Evolutionary conservation across 2,329 filamentous ascomycete species (phyloP), one percentile per base, ranked within the genome.

Genomic region (Aspergillus latus): DNA sequence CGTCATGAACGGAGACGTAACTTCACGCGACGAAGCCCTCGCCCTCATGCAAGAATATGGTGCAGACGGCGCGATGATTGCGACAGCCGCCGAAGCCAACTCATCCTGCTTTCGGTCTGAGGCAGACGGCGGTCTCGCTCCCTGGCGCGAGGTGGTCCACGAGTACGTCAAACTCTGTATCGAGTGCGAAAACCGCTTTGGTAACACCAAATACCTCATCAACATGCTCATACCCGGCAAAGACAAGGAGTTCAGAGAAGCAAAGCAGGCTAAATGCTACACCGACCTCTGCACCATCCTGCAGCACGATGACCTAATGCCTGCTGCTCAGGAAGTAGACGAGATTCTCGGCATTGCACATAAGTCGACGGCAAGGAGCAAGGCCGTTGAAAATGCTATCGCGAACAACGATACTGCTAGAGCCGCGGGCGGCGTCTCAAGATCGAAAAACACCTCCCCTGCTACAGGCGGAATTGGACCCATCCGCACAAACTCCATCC

Each of bases 61-160:
- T n/a, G 89, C 89, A 5, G 92, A 97, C 68, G 93, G 92, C 5
- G 94, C 90, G 59, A 99, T 99, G 94, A 97, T 99, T 66, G 94
- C 94, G 8, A 94, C 91, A 2, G 84, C 90, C 3, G 94, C 94
- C 1, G 94, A 99, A 78, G 84, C 87, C 61, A 99, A 99, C 69
- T 85, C 92, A 2, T 95, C 90, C 62, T 92, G 89, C 67, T 99
- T 99, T 78, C 83, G 89, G 39, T 72, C 82, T 1, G 75, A 82
- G 37, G 82, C 80, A 1, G 83, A 90, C 40, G 92, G 91, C 9
- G 91, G 90, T 1, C 69, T 87, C 34, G 82, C 84, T 0, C 78
- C 82, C 1, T 97, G 93, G 93, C 77, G 81, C 58, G 87, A 93
- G 49, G 86, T 96, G 1, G 89, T 89, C 2, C 82, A 84, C 60